phyloP scores from a whole-genome alignment of 129 eudicot species.

The Sambucus nigra region DNA sequence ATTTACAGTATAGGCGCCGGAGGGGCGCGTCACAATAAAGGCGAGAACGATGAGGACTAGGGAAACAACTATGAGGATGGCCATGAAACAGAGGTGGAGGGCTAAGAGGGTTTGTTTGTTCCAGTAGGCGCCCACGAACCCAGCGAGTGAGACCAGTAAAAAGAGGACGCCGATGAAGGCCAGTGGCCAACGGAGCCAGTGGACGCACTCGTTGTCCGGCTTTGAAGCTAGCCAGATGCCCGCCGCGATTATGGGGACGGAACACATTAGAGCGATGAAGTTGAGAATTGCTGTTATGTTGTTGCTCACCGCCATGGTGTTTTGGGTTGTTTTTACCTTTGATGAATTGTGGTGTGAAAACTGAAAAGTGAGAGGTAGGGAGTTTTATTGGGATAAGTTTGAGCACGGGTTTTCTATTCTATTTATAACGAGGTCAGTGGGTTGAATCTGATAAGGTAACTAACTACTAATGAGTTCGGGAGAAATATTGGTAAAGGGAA shows the following conservation, averaged over 20 bases:
- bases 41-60: constrained; percentile 43
- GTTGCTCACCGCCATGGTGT: constrained; percentile 50
- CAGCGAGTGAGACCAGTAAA: constrained; percentile 39
- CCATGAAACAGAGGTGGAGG: constrained; percentile 44
- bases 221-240: constrained; percentile 67
- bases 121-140: constrained; percentile 60
- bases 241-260: constrained; percentile 50
- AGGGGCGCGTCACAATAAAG: constrained; percentile 39
- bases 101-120: constrained; percentile 47
- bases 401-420: too few species aligned
- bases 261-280: constrained; percentile 53
- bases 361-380: too few species aligned
- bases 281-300: constrained; percentile 45
- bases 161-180: constrained; percentile 39
- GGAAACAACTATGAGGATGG: constrained; percentile 35
- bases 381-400: too few species aligned
- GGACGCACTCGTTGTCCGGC: constrained; percentile 61
- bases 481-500: too few species aligned
- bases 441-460: too few species aligned
- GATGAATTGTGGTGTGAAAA: too few species aligned
- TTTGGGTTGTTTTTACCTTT: too few species aligned
- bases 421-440: too few species aligned
- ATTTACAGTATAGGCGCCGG: constrained; percentile 33
- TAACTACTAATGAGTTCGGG: too few species aligned
- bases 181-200: constrained; percentile 60